Conservation (phyloP, 1,284 basidiomycete species). For the Tilletiopsis washingtonensis region DNA sequence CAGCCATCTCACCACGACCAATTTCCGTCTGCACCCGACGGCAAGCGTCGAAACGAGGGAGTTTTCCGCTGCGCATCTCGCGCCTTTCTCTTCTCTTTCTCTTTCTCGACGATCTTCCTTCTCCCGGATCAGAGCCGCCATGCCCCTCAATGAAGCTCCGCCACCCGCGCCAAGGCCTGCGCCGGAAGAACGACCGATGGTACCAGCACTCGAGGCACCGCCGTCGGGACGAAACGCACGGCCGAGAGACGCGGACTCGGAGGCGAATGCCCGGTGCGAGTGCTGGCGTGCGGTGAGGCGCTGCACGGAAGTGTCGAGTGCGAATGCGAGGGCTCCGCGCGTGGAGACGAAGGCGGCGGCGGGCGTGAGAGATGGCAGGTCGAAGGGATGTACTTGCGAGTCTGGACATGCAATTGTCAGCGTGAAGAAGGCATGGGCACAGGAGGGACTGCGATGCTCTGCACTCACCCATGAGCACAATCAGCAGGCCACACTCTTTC, state of each 20-base stretch:
- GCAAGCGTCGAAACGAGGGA: constrained; percentile 64
- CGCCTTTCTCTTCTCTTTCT: not conserved
- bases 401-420: not conserved
- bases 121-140: constrained; percentile 7
- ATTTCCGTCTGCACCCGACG: constrained; percentile 74
- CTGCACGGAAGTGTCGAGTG: constrained; percentile 58
- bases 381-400: not conserved
- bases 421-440: not conserved
- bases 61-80: not conserved
- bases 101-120: constrained; percentile 3
- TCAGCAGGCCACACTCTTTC: not conserved
- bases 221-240: not conserved
- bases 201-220: not conserved
- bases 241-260: not conserved
- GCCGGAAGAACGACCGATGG: too few species aligned
- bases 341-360: constrained; percentile 46
- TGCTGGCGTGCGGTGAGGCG: not conserved
- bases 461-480: not conserved
- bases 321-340: constrained; percentile 72
- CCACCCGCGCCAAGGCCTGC: too few species aligned
- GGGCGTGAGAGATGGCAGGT: not conserved
- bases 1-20: constrained; percentile 73
- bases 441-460: not conserved
- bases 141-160: constrained; percentile 3
- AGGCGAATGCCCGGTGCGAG: not conserved